These are phyloP conservation scores for Sphagnum fallax DNA, from an alignment of 228 moss, liverwort and hornwort genomes.

Conservation along the genomic window DNA sequence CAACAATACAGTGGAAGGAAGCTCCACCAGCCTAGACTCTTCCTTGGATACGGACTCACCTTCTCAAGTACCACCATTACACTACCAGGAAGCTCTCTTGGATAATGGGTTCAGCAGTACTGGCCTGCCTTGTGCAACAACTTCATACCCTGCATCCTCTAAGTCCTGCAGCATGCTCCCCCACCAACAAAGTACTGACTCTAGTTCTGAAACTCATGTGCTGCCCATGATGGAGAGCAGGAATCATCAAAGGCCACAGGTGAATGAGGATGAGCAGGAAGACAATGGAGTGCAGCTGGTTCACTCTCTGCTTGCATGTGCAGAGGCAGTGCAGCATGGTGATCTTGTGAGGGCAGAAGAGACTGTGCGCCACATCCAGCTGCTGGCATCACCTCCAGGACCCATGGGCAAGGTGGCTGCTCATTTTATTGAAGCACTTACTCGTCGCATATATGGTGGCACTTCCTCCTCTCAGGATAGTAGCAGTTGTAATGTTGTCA, in stretches of 20 bases:
- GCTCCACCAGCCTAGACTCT: conserved; percentile 29
- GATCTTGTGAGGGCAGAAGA: conserved; percentile 46
- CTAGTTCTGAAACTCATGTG: no score
- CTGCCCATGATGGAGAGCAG: no score
- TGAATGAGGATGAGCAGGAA: conserved; percentile 32
- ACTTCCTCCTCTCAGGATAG: conserved; percentile 13
- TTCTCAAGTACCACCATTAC: conserved; percentile 16
- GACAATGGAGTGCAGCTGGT: conserved; percentile 64
- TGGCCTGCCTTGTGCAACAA: not conserved
- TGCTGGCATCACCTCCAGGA: conserved; percentile 40
- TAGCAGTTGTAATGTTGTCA: conserved; percentile 1
- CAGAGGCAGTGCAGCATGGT: conserved; percentile 57
- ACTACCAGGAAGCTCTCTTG: conserved; percentile 14
- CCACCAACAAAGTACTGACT: no score
- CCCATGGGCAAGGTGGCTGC: conserved; percentile 82
- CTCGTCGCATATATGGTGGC: conserved; percentile 49
- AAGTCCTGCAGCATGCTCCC: no score
- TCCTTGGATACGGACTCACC: conserved; percentile 24
- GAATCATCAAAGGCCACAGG: not conserved
- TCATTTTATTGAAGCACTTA: conserved; percentile 77
- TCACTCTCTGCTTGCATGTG: conserved; percentile 67
- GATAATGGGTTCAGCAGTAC: not conserved
- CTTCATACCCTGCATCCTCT: not conserved
- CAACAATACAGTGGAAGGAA: conserved; percentile 17
- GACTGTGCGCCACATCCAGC: conserved; percentile 57